Evolutionary conservation across 768 basidiomycete genomes (phyloP), one percentile per base, ranked within the genome.

Genomic region (Collybiopsis confluens): DNA sequence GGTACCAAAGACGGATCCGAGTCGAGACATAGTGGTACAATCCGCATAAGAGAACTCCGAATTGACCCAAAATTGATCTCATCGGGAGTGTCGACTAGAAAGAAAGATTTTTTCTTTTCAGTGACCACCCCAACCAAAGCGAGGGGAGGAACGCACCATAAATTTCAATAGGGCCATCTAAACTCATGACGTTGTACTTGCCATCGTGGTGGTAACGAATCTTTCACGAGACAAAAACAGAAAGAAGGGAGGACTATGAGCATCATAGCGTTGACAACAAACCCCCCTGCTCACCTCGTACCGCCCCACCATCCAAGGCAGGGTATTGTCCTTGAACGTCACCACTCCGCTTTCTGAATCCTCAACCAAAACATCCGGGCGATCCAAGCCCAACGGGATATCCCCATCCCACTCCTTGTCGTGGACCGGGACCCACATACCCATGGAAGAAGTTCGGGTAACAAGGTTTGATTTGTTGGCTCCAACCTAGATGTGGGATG

Each of bases 161-260:
- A 28, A 99, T 85, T 65, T 97, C 92, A 54, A 98, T 73, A 7
- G 93, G 92, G 1, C 86, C 89, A 45, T 89, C 85, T 49, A 88
- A 64, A 50, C 84, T 82, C 81, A 98, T 88, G 53, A 98, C 97
- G 68, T 94, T 97, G 70, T 99, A 90, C 68, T 95, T 98, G 45
- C 93, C 94, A 67, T 97, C 92, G 63, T 98, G 95, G 63, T 99
- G 97, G 65, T 94, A 95, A 2, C 92, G 85, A 56, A 88, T 75
- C 88, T 90, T 5, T 13, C 5, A 6, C 6, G 57, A 24, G 45
- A 42, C 4, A 13, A 16, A 20, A 20, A 13, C 20, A 38, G 33
- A 43, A 23, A 26, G 24, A 21, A 44, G 23, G 11, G 10, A 37
- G 40, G 23, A 21, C n/a, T 38, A 27, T 28, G 9, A 15, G 21